A percentile compares a stretch with the other conserved stretches of the same genome.
These are phyloP conservation scores for Fraxinus dipetala DNA, from an alignment of 305 asterid genomes.

Conservation along the genomic window DNA sequence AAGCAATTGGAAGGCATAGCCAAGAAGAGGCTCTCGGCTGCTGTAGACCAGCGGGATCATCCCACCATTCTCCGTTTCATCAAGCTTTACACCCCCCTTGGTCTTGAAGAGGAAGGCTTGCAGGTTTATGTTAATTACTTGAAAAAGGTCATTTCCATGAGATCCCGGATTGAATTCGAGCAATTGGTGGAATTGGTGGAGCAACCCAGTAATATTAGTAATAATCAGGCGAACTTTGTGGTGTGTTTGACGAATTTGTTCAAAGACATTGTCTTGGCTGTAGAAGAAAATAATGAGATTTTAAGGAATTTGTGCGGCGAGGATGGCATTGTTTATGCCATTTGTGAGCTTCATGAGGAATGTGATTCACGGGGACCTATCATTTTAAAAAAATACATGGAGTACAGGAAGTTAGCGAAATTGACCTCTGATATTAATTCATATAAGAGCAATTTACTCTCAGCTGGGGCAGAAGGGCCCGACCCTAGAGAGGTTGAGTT, in stretches of 20 bases:
- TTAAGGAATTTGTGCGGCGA: constrained; percentile 76
- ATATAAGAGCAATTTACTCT: constrained; percentile 66
- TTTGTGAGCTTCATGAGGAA: constrained; percentile 93
- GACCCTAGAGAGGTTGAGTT: constrained; percentile 87
- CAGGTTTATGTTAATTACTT: constrained; percentile 70
- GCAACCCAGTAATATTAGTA: constrained; percentile 26
- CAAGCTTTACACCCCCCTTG: constrained; percentile 75
- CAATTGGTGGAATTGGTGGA: constrained; percentile 64
- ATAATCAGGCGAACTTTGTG: constrained; percentile 50
- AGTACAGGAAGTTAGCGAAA: constrained; percentile 59
- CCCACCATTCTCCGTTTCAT: constrained; percentile 71
- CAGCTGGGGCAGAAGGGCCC: constrained; percentile 73
- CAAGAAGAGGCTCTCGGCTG: constrained; percentile 50
- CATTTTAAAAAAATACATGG: constrained; percentile 77
- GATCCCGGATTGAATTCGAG: constrained; percentile 73
- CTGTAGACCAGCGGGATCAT: constrained; percentile 85
- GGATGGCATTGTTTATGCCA: constrained; percentile 88
- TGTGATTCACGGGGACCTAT: constrained; percentile 84
- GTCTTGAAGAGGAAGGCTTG: constrained; percentile 79
- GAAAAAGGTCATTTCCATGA: constrained; percentile 66
- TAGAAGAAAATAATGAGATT: constrained; percentile 75
- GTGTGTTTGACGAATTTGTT: constrained; percentile 77
- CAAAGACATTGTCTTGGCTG: constrained; percentile 82
- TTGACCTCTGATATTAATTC: constrained; percentile 82
- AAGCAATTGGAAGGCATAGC: constrained; percentile 76